Base-by-base conservation (phyloP, 768 basidiomycete species). In the Hypholoma fasciculare region DNA sequence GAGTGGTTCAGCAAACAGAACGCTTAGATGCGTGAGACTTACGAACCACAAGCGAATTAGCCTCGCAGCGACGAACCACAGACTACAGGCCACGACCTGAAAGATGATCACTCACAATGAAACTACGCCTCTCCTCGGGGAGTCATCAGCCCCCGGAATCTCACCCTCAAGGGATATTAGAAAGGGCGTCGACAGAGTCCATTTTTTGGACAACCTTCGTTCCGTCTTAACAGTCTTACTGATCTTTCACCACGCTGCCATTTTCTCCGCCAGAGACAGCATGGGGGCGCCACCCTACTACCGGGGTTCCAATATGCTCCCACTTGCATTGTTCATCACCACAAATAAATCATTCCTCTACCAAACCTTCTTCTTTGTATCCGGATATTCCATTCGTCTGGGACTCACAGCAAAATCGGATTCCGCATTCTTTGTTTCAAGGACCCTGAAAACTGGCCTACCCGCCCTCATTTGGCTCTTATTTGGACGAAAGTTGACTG, bases 151-250 rank as follows among this genome's bases (percentile, higher is more conserved):
- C 14, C 8, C 42, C 6, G n/a, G n/a, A 34, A 9, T 14, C 11
- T n/a, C 42, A 43, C 7, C 42, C 7, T 43, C 42, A 23, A 23
- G 23, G 23, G 23, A 23, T n/a, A 14, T 16, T 8, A 43, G 16
- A n/a, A n/a, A 20, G 12, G 14, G 42, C 16, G 3, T 9, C 42
- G 5, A 48, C 17, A 23, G 26, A 48, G 14, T 27, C 13, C 46
- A 68, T 38, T 68, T 63, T 49, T 27, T 70, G 49, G 69, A 70
- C 54, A 70, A 70, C 52, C 61, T 70, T 16, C 65, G 69, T n/a
- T 55, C 63, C 12, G 56, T 62, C 11, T 59, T 70, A 49, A 67
- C 63, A 12, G 30, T 65, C 17, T 48, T 65, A 7, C 61, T 68
- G 42, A 61, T 70, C 46, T 50, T 63, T 7, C 64, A 70, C 44